A percentile compares a stretch with the other conserved stretches of the same genome.
phyloP scores from a whole-genome alignment of 2,329 filamentous ascomycete species.

The Microdochium paspali region DNA sequence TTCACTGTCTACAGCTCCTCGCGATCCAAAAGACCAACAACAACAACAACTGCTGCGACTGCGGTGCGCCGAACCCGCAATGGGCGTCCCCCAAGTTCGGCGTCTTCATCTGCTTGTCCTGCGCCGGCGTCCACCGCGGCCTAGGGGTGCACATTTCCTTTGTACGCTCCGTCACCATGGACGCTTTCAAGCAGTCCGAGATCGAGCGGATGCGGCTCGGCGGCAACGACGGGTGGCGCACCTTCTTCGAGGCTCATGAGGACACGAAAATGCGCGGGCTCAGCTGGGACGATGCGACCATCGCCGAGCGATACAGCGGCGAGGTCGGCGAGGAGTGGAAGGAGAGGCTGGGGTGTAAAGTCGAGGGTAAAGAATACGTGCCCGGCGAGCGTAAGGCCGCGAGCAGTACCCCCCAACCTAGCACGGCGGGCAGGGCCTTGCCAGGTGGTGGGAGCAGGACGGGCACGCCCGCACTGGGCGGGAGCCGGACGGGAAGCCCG shows the following conservation, averaged over 20 bases:
- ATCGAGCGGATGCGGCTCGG: slow-evolving; percentile 90
- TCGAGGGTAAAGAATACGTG: slow-evolving; percentile 81
- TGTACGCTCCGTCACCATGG: slow-evolving; percentile 95
- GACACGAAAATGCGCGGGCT: slow-evolving; percentile 58
- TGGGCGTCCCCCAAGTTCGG: slow-evolving; percentile 98
- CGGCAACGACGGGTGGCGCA: slow-evolving; percentile 79
- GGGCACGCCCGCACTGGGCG: slow-evolving; percentile 23
- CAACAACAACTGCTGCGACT: slow-evolving; percentile 91
- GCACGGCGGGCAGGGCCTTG: slow-evolving; percentile 20
- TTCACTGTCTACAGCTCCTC: slow-evolving; percentile 53
- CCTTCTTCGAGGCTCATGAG: slow-evolving; percentile 72
- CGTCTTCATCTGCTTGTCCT: slow-evolving; percentile 96
- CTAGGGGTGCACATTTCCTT: slow-evolving; percentile 98
- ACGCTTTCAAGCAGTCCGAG: slow-evolving; percentile 89
- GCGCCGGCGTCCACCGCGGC: slow-evolving; percentile 87
- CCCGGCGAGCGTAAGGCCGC: slow-evolving; percentile 50
- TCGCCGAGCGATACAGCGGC: slow-evolving; percentile 82
- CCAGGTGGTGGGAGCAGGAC: slow-evolving; percentile 23
- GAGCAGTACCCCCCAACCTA: slow-evolving; percentile 18
- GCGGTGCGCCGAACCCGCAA: slow-evolving; percentile 90
- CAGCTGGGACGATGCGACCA: slow-evolving; percentile 78
- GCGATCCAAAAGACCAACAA: slow-evolving; percentile 83
- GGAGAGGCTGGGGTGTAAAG: slow-evolving; percentile 76
- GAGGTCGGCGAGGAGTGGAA: slow-evolving; percentile 94
- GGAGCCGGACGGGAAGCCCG: slow-evolving; percentile 30